Evolutionary conservation across 2,329 filamentous ascomycete species (phyloP), one percentile per base, ranked within the genome.

Genomic region (Corniculantispora saksenae): DNA sequence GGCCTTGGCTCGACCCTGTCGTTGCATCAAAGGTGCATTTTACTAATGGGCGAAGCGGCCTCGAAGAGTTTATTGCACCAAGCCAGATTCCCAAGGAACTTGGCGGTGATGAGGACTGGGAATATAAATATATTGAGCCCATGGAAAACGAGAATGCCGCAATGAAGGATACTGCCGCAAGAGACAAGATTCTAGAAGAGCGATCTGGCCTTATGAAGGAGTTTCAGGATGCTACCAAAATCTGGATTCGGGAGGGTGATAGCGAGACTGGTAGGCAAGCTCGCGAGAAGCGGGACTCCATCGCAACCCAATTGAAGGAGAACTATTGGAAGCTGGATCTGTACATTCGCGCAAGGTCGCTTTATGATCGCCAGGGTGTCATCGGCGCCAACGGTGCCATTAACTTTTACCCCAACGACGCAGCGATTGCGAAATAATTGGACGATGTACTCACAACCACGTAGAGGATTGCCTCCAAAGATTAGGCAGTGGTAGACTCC

Each of bases 21-120:
- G 94, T 99, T 32, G 95, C 95, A 27, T 85, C 87, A 74, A 99
- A 99, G 78, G 91, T 99, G 23, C 89, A 97, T 76, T 98, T 98
- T 77, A 95, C 92, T 65, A 95, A 93, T 73, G 92, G 88, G 70
- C 81, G 88, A 63, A 85, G 90, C 63, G 94, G 97, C 61, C 82
- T 99, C 61, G 86, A 91, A 68, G 82, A 88, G 64, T 97, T 90
- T 74, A 90, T 99, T 64, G 84, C 88, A 13, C 82, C 82, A 47
- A 82, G 82, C 54, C 88, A 89, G 56, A 91, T 98, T 69, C 86
- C 90, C 66, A 91, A 90, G 72, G 94, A 97, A 68, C 84, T 97
- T 3, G 94, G 93, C 25, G 95, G 95, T 55, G 86, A 91, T 8
- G 93, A 97, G 70, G 83, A 93, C 68, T 98, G 91, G 89, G 82